Percentiles rank a stretch among this genome's conserved stretches.
Conservation (phyloP, 1,284 basidiomycete genomes). For the Ustilago loliicola region DNA sequence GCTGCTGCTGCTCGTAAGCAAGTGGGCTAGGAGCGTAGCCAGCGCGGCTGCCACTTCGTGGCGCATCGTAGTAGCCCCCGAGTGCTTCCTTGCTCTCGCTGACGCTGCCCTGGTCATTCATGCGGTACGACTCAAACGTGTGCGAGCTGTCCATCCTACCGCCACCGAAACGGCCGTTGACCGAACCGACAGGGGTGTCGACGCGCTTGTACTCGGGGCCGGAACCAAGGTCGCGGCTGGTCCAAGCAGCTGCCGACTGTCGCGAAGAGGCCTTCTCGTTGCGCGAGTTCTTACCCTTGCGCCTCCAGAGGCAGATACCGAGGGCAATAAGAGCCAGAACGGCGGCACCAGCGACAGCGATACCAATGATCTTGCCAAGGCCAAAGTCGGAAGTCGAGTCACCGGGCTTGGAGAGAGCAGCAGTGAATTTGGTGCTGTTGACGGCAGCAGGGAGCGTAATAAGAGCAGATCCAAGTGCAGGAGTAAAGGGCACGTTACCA, state of each 20-base stretch:
- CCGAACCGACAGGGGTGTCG: conserved; percentile 57
- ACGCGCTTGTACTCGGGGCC: conserved; percentile 65
- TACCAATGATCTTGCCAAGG: conserved; percentile 61
- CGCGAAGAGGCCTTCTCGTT: conserved; percentile 36
- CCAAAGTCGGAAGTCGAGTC: conserved; percentile 45
- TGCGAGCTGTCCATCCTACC: conserved; percentile 43
- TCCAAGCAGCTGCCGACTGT: conserved; percentile 42
- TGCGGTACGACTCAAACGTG: conserved; percentile 64
- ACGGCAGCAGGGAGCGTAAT: conserved; percentile 48
- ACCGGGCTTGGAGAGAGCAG: conserved; percentile 22
- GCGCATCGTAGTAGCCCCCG: conserved; percentile 61
- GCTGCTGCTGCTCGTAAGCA: conserved; percentile 41
- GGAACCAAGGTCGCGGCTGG: conserved; percentile 46
- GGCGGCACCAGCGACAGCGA: conserved; percentile 60
- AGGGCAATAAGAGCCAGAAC: conserved; percentile 52
- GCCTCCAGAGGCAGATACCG: conserved; percentile 59
- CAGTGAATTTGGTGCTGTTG: conserved; percentile 63
- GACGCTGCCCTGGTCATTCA: conserved; percentile 56
- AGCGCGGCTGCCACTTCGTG: conserved; percentile 42
- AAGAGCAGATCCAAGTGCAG: conserved; percentile 35
- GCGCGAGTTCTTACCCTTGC: conserved; percentile 39
- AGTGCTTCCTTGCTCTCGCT: conserved; percentile 51
- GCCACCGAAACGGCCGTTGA: conserved; percentile 46
- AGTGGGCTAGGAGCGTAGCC: conserved; percentile 43
- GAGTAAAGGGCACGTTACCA: conserved; percentile 51